Base-by-base conservation (phyloP, 148 eudicot species). In the Camellia granthamiana region DNA sequence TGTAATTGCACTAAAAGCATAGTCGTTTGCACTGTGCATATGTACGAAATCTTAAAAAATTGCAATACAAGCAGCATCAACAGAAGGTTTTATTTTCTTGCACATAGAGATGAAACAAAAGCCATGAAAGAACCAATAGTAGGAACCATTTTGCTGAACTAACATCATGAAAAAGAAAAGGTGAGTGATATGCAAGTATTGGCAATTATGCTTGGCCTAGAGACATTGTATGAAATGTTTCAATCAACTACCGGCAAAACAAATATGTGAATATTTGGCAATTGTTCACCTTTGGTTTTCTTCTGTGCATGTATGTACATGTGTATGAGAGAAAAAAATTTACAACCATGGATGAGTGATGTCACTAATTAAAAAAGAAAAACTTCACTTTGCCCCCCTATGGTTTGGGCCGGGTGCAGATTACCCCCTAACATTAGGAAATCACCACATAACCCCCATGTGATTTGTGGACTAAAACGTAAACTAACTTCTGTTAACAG, bases 161-260 rank as follows among this genome's bases (percentile, higher is more conserved):
- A 49, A 7, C 23, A 70, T 3, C 14, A 15, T 19, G 41, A 71
- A 52, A 21, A 51, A 46, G 58, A n/a, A 47, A 71, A 0, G 0
- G 58, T 12, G 0, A 16, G 51, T 71, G 41, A 49, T 8, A 64
- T 60, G 21, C 64, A 60, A 23, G 12, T 64, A 64, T 30, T 19
- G 38, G 63, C 63, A 66, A 66, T 47, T 8, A n/a, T 19, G 14
- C 51, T n/a, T 18, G 56, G 74, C 74, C 74, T n/a, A 70, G 74
- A 43, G 12, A 70, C 2, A 6, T 12, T 12, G 43, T 41, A 13
- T 66, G 15, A 41, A 66, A 66, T 38, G 73, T 16, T 16, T 13
- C 72, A 69, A 43, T 44, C 52, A 44, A 15, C 16, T 44, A 43
- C 8, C 19, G 0, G 21, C 18, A 7, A 15, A 60, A 15, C 18